These are phyloP conservation scores for Pulveroboletus sp. DNA, from an alignment of 768 basidiomycete species.

Conservation along the genomic window DNA sequence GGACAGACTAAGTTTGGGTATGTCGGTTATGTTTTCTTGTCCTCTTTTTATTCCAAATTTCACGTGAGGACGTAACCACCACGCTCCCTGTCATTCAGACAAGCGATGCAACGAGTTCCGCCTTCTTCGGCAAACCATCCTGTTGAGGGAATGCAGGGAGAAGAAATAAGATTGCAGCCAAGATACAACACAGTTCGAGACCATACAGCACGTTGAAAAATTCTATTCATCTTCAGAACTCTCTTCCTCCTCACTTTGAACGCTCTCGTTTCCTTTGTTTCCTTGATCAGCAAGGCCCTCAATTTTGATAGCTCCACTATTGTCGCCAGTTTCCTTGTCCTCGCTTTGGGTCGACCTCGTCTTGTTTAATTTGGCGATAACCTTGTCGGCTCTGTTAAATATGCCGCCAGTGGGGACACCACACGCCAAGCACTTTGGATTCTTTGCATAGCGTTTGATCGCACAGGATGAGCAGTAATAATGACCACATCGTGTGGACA, in stretches of 20 bases:
- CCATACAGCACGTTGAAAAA: constrained; percentile 22
- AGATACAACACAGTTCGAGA: constrained; percentile 31
- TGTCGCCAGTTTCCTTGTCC: constrained; percentile 39
- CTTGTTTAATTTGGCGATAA: constrained; percentile 82
- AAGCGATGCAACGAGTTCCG: background rate
- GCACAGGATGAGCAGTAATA: constrained; percentile 96
- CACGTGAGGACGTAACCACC: constrained; percentile 4
- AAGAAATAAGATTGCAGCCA: constrained; percentile 19
- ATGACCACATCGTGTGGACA: constrained; percentile 94
- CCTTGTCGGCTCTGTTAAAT: constrained; percentile 93
- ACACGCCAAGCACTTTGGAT: constrained; percentile 93
- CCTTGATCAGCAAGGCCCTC: constrained; percentile 47
- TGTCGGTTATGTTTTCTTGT: constrained; percentile 3
- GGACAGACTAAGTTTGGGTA: background rate
- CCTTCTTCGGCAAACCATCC: background rate
- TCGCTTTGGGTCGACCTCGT: constrained; percentile 54
- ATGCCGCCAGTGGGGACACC: constrained; percentile 91
- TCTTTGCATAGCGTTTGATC: constrained; percentile 90
- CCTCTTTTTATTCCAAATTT: constrained; percentile 2
- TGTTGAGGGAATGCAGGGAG: constrained; percentile 11
- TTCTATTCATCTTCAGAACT: constrained; percentile 30
- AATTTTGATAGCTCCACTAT: constrained; percentile 46
- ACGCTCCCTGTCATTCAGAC: constrained; percentile 6
- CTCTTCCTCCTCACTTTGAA: constrained; percentile 23
- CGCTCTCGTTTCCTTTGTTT: constrained; percentile 12